Evolutionary conservation across 768 basidiomycete species (phyloP).

Genomic region (Arthromyces matolae): DNA sequence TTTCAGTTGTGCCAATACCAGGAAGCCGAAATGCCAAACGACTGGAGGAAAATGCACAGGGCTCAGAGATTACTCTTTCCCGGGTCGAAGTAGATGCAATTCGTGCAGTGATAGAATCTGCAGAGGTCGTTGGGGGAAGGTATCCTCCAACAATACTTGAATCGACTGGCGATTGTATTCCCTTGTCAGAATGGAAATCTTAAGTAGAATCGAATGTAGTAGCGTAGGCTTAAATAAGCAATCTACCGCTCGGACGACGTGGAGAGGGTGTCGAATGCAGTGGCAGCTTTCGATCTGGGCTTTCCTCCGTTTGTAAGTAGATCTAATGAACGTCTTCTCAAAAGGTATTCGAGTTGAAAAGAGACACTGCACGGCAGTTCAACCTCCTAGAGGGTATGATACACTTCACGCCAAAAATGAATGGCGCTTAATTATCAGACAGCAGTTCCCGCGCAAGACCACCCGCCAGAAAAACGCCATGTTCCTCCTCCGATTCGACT

Average conservation of each 20-base stretch:
- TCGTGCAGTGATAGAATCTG: constrained; percentile 13
- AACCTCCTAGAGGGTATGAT: too few species aligned
- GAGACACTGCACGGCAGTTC: too few species aligned
- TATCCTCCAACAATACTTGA: constrained; percentile 14
- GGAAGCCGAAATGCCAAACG: constrained; percentile 8
- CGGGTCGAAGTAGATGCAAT: constrained; percentile 21
- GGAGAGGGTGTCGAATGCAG: too few species aligned
- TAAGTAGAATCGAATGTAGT: too few species aligned
- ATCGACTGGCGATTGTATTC: constrained; percentile 20
- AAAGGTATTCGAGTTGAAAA: too few species aligned
- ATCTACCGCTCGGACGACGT: not conserved
- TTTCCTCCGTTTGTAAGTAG: too few species aligned
- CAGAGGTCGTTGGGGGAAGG: constrained; percentile 20
- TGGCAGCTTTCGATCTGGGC: too few species aligned
- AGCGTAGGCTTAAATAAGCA: not conserved
- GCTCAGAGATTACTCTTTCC: constrained; percentile 15
- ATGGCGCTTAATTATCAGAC: constrained; percentile 5
- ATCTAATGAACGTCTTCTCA: too few species aligned
- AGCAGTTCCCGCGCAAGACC: constrained; percentile 32
- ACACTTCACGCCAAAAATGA: too few species aligned
- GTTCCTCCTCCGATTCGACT: constrained; percentile 28
- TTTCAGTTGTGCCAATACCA: constrained; percentile 1
- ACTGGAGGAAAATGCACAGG: constrained; percentile 22
- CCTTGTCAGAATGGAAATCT: constrained; percentile 16
- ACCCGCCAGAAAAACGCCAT: constrained; percentile 29